phyloP scores from a whole-genome alignment of 768 basidiomycete genomes.

The Agaricus bisporus region DNA sequence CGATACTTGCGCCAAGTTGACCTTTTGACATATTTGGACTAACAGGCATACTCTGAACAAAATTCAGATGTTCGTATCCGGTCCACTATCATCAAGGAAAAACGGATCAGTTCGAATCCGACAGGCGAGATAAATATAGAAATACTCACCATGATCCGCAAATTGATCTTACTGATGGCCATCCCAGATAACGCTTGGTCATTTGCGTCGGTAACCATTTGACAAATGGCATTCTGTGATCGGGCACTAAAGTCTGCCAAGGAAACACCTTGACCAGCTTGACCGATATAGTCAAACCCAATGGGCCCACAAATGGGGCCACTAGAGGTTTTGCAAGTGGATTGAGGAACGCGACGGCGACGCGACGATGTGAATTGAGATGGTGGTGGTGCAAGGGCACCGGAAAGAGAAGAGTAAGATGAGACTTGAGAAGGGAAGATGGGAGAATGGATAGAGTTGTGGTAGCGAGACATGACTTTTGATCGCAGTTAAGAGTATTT shows the following conservation, averaged over 20 bases:
- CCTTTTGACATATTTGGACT: slow-evolving; percentile 33
- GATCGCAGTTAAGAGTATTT: slow-evolving; percentile 8
- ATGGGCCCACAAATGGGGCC: slow-evolving; percentile 23
- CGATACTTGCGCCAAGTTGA: slow-evolving; percentile 33
- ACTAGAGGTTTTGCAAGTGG: slow-evolving; percentile 15
- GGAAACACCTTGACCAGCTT: slow-evolving; percentile 34
- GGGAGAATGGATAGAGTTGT: slow-evolving; percentile 9
- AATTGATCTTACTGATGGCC: slow-evolving; percentile 7
- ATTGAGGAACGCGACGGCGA: slow-evolving; percentile 9
- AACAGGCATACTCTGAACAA: slow-evolving; percentile 6
- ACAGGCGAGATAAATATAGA: not conserved
- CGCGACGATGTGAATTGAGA: not conserved
- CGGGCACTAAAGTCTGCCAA: slow-evolving; percentile 23
- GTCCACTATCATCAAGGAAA: slow-evolving; percentile 11
- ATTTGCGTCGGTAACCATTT: slow-evolving; percentile 10
- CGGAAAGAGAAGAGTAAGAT: slow-evolving; percentile 3
- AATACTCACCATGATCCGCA: slow-evolving; percentile 12
- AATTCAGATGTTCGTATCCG: slow-evolving; percentile 12
- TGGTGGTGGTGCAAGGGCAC: slow-evolving; percentile 3
- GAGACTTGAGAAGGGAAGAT: slow-evolving; percentile 11
- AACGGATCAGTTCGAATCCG: not conserved
- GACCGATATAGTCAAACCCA: slow-evolving; percentile 35
- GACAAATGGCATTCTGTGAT: slow-evolving; percentile 4
- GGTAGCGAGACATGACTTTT: slow-evolving; percentile 7
- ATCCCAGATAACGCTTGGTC: slow-evolving; percentile 9